Conservation (phyloP, 306 rosid genomes). For the Trifolium fragiferum region DNA sequence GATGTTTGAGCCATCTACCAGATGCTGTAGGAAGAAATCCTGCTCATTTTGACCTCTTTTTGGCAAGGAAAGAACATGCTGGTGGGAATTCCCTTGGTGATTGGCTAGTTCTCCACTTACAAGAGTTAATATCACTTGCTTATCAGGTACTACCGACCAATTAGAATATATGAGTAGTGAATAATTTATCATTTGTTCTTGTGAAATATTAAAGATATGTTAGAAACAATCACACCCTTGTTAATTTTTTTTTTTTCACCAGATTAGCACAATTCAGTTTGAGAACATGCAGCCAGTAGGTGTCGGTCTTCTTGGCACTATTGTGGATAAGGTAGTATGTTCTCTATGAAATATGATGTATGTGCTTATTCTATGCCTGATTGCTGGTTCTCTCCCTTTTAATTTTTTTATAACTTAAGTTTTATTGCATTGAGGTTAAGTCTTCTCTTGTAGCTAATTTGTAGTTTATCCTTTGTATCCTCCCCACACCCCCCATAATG, state of each 20-base stretch:
- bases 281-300: conserved; percentile 97
- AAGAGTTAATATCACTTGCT: conserved; percentile 96
- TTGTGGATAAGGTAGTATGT: conserved; percentile 81
- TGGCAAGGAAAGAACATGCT: conserved; percentile 71
- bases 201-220: conserved; percentile 23
- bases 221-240: conserved; percentile 25
- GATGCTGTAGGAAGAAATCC: conserved; percentile 86
- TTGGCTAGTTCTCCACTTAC: conserved; percentile 91
- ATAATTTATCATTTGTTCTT: conserved; percentile 33
- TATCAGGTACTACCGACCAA: conserved; percentile 74
- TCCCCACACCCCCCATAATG: background rate
- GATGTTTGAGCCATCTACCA: conserved; percentile 94
- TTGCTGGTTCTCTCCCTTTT: conserved; percentile 19
- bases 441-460: conserved; percentile 19
- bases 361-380: conserved; percentile 27
- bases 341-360: conserved; percentile 26
- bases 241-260: conserved; percentile 28
- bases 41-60: conserved; percentile 85
- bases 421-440: background rate
- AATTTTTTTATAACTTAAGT: background rate
- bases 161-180: conserved; percentile 27
- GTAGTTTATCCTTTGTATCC: conserved; percentile 2
- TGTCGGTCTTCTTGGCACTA: conserved; percentile 77
- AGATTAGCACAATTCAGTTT: conserved; percentile 97
- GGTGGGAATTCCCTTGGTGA: conserved; percentile 60